Base-by-base conservation (phyloP, 148 eudicot species). In the Silene conica region DNA sequence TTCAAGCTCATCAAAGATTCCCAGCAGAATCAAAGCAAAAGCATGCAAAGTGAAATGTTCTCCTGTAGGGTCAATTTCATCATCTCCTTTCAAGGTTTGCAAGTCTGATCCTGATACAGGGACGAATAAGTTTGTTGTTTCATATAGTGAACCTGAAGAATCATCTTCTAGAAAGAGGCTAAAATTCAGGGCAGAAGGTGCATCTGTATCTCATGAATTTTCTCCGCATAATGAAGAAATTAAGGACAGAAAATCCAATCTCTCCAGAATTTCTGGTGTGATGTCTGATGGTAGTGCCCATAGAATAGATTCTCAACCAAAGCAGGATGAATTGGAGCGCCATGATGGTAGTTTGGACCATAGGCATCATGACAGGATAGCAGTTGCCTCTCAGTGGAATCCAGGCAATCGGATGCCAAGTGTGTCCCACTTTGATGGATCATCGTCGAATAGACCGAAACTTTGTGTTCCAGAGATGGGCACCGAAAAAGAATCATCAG, bases 1-100 rank as follows among this genome's bases (percentile, higher is more conserved):
- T 71, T 84, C 85, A 72, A 82, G 87, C 79, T 84, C 87, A 16
- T 82, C 87, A 60, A 84, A 84, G 46, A 16, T 77, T 64, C 76
- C 81, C 41, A 46, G 12, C 52, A 84, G 75, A 72, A 74, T 76
- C 67, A 84, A 74, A 74, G 63, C 69, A 23, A 74, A 73, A 73
- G 74, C 71, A 58, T 61, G 4, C 21, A 76, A 72, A 67, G 79
- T 72, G 69, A 79, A 77, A 67, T 71, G 77, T 15, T 84, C 85
- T 9, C 79, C 85, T 56, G 74, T 66, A 57, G 87, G 78, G 48
- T 82, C 83, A 22, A 80, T 82, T 58, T 79, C 85, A 31, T 82
- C 85, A 31, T 84, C 87, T 70, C 85, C 85, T 21, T 19, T 70
- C 54, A 82, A 60, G 74, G 21, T 67, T 61, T 69, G 77, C 16